Percentiles rank a stretch among this genome's conserved stretches.
These are phyloP conservation scores for Tarenaya hassleriana DNA, from an alignment of 345 rosid species.

Conservation along the genomic window DNA sequence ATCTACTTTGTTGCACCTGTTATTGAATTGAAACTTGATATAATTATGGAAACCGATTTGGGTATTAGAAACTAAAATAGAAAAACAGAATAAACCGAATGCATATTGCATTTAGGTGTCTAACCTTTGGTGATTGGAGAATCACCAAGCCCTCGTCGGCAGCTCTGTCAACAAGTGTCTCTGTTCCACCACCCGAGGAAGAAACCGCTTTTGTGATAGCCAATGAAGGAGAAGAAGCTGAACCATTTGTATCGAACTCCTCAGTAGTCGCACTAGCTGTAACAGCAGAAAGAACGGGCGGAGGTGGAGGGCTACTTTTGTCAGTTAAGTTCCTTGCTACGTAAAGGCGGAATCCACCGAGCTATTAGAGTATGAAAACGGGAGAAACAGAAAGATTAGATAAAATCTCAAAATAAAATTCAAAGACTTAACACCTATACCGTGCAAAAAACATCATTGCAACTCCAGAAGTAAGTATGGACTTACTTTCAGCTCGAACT, in stretches of 20 bases:
- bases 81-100: no score
- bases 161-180: constrained; percentile 49
- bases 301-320: constrained; percentile 34
- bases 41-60: no score
- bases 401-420: not conserved
- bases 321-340: constrained; percentile 44
- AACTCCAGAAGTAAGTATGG: not conserved
- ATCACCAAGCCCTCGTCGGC: constrained; percentile 69
- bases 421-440: not conserved
- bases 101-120: not conserved
- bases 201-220: constrained; percentile 44
- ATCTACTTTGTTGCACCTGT: no score
- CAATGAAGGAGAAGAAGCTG: constrained; percentile 53
- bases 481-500: constrained; percentile 76
- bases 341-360: constrained; percentile 65
- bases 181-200: constrained; percentile 31
- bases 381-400: constrained; percentile 1
- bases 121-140: constrained; percentile 82
- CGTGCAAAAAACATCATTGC: not conserved
- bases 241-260: constrained; percentile 36
- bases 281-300: constrained; percentile 29
- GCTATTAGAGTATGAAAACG: constrained; percentile 33
- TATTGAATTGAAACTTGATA: no score
- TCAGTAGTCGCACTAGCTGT: constrained; percentile 20
- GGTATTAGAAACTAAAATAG: no score